Percentiles rank a stretch among this genome's conserved stretches.
Conservation (phyloP, 352 stramenopile species). For the Poterioochromonas sp. region DNA sequence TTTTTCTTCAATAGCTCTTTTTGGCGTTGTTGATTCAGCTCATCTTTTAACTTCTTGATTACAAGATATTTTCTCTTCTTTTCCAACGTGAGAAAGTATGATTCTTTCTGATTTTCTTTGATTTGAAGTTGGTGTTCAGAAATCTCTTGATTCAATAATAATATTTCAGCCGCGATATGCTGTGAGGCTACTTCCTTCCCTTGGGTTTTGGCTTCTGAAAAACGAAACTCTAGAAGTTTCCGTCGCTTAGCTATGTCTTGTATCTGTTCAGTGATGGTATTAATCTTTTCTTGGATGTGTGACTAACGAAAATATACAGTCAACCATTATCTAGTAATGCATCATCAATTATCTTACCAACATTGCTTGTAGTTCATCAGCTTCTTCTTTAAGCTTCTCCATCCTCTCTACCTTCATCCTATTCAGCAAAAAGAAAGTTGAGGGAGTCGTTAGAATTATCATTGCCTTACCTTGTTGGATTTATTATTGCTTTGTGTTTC, state of each 20-base stretch:
- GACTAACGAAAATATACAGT: not conserved
- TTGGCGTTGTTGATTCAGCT: not conserved
- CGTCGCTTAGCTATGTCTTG: not conserved
- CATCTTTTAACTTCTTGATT: not conserved
- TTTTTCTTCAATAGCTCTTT: not conserved
- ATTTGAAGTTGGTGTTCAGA: not conserved
- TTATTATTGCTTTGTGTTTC: not conserved
- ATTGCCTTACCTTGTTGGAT: not conserved
- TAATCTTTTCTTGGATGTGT: conserved; percentile 7
- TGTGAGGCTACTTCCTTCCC: not conserved
- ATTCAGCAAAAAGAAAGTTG: not conserved
- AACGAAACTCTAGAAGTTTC: not conserved
- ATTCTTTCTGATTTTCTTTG: conserved; percentile 7
- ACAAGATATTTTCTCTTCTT: conserved; percentile 9
- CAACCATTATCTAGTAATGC: not conserved
- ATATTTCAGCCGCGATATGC: not conserved
- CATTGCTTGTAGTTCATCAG: conserved; percentile 5
- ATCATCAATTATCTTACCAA: not conserved
- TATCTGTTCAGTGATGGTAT: not conserved
- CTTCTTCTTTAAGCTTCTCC: not conserved
- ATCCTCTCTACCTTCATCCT: conserved; percentile 20
- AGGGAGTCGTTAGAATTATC: not conserved
- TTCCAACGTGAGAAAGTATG: conserved; percentile 4
- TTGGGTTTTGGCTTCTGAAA: not conserved
- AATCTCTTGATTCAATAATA: not conserved